Conservation (phyloP, 164 flowering plant species). For the Sedum album region DNA sequence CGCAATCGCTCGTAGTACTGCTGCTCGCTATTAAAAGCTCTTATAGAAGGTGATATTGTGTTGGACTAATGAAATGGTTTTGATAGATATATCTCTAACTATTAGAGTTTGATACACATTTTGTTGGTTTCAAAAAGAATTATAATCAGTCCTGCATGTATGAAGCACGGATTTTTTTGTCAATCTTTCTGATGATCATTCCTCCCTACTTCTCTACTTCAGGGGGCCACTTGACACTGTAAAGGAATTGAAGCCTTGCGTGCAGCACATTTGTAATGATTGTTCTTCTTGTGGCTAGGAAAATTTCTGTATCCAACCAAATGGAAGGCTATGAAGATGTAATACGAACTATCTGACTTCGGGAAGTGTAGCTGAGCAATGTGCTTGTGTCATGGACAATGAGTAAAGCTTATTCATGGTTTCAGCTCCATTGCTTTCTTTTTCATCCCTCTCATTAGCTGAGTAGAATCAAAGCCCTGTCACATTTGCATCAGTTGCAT, state of each 20-base stretch:
- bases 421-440: no score
- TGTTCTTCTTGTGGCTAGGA: not conserved
- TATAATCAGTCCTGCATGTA: no score
- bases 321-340: not conserved
- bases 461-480: not conserved
- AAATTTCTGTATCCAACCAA: not conserved
- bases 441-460: no score
- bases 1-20: constrained; percentile 11
- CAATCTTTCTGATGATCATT: not conserved
- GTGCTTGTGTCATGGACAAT: not conserved
- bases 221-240: constrained; percentile 10
- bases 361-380: not conserved
- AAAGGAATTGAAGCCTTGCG: constrained; percentile 11
- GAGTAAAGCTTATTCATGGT: not conserved
- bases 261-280: not conserved
- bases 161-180: no score
- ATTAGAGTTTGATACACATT: not conserved
- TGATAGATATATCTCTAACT: not conserved
- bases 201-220: constrained; percentile 2
- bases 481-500: not conserved
- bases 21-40: constrained; percentile 13
- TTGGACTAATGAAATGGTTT: not conserved
- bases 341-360: not conserved
- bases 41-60: constrained; percentile 20
- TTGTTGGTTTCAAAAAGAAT: no score